Evolutionary conservation across 2,329 filamentous ascomycete species (phyloP).

Genomic region (Bipolaris gigantea): DNA sequence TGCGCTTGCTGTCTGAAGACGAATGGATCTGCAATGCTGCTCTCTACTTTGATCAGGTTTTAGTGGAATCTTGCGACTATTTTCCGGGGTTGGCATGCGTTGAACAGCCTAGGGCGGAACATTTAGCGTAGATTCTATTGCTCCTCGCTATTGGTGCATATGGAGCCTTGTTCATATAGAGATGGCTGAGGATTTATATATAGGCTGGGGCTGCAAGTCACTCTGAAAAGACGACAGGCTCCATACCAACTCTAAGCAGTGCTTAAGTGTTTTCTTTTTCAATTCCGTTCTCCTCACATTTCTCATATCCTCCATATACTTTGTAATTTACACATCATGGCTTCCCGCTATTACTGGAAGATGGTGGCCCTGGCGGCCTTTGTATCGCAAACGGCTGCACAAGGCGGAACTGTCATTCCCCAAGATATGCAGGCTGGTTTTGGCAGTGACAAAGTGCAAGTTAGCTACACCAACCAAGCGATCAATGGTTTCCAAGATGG

Average conservation of each 20-base stretch:
- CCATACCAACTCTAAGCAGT: neutral
- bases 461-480: conserved; percentile 31
- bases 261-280: neutral
- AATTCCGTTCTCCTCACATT: neutral
- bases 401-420: conserved; percentile 20
- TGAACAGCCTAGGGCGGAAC: conserved; percentile 20
- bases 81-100: conserved; percentile 10
- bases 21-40: conserved; percentile 4
- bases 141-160: no score
- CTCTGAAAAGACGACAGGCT: neutral
- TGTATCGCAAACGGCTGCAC: conserved; percentile 10
- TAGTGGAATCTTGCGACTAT: conserved; percentile 4
- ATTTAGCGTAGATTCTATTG: conserved; percentile 4
- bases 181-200: conserved; percentile 21
- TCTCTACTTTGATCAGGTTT: conserved; percentile 11
- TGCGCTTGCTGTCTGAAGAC: conserved; percentile 23
- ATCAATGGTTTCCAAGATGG: conserved; percentile 35
- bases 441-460: conserved; percentile 30
- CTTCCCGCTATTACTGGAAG: conserved; percentile 10
- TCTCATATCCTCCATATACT: neutral
- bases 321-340: conserved; percentile 14
- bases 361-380: neutral
- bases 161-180: neutral
- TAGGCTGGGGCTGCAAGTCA: conserved; percentile 16
- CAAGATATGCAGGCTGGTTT: conserved; percentile 27